Conservation (phyloP, 805 yeast species). For the Metschnikowia rubicola region DNA sequence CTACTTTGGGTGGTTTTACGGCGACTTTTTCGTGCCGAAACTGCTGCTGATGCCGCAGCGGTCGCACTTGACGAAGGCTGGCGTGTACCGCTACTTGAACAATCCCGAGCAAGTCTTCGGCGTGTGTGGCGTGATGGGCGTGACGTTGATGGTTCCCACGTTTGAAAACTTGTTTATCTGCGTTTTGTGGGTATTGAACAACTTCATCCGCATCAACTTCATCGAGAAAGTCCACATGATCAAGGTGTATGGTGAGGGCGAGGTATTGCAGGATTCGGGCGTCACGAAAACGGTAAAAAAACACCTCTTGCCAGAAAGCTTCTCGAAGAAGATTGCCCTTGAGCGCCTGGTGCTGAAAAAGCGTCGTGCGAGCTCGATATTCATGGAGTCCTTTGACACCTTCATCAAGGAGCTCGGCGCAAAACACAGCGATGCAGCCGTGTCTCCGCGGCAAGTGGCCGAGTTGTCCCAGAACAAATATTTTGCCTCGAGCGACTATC, state of each 20-base stretch:
- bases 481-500: slow-evolving; percentile 36
- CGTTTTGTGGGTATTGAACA: slow-evolving; percentile 57
- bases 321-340: slow-evolving; percentile 27
- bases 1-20: slow-evolving; percentile 87
- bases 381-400: slow-evolving; percentile 44
- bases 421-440: slow-evolving; percentile 17
- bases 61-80: slow-evolving; percentile 63
- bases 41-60: slow-evolving; percentile 33
- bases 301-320: slow-evolving; percentile 39
- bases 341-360: slow-evolving; percentile 1
- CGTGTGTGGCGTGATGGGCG: slow-evolving; percentile 78
- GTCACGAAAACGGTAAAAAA: slow-evolving; percentile 43
- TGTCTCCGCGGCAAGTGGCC: slow-evolving; percentile 33
- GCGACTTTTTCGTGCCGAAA: slow-evolving; percentile 72
- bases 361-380: slow-evolving; percentile 31
- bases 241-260: slow-evolving; percentile 65
- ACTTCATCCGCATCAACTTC: slow-evolving; percentile 63
- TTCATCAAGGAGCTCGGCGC: slow-evolving; percentile 39
- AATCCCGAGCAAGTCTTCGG: slow-evolving; percentile 81
- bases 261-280: slow-evolving; percentile 52
- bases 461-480: slow-evolving; percentile 39
- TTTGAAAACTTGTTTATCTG: slow-evolving; percentile 51
- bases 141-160: slow-evolving; percentile 55
- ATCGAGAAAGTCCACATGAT: slow-evolving; percentile 79
- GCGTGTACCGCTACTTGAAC: slow-evolving; percentile 76